Base-by-base conservation (phyloP, 148 eudicot genomes). In the Salicornia ramosissima region DNA sequence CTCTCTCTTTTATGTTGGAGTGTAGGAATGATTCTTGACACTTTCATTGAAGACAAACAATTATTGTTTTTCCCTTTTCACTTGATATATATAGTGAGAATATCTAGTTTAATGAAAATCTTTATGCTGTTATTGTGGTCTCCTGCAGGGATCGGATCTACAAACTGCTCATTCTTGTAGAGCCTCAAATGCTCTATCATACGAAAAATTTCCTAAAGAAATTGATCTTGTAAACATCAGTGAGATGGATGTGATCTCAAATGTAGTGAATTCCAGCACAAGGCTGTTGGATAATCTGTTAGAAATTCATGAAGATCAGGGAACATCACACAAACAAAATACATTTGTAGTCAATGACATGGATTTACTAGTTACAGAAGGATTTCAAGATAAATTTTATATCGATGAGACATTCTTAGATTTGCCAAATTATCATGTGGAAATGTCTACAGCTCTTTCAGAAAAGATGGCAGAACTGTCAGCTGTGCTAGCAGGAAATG, bases 131-230 rank as follows among this genome's bases (percentile, higher is more conserved):
- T 69, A 33, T 54, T 8, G 10, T 54, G 34, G 6, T 34, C 22
- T 70, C 21, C 3, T 73, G 70, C 83, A 83, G 86, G 74, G 71
- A 68, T 39, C 68, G 42, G 33, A 72, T 76, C 51, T 70, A 50
- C 45, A n/a, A 21, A 67, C 64, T 72, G 57, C 43, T 69, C 18
- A 31, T 40, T 51, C 70, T 24, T 46, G 50, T 55, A 54, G 67
- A n/a, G 26, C 64, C 24, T 56, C 56, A 28, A 67, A 71, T 47
- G 52, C 60, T 21, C 31, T 28, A 34, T 43, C 75, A 22, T 22
- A 26, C 50, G 69, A 42, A 31, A n/a, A 58, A 40, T 63, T 78
- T 69, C 26, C 28, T 57, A 24, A 29, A 30, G 55, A 24, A 40
- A 65, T 64, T 73, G 58, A 71, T 21, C 26, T 34, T 33, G 62